These are phyloP conservation scores for Cladophialophora carrionii DNA, from an alignment of 2,329 filamentous ascomycete genomes.

Conservation along the genomic window DNA sequence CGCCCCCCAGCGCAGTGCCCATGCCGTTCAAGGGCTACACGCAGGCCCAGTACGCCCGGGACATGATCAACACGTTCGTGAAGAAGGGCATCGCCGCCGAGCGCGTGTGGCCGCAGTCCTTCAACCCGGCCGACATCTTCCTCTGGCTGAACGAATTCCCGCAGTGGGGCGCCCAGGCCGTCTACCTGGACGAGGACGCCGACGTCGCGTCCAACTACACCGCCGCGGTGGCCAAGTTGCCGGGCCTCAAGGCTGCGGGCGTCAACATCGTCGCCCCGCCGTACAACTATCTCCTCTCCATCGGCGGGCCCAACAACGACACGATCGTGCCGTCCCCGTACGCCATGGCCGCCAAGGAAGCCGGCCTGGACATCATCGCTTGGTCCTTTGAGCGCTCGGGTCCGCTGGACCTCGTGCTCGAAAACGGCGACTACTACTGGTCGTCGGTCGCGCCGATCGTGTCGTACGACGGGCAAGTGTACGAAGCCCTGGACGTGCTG, in stretches of 20 bases:
- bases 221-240: constrained; percentile 61
- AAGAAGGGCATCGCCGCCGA: constrained; percentile 56
- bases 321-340: constrained; percentile 66
- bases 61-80: constrained; percentile 65
- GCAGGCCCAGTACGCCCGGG: constrained; percentile 65
- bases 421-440: constrained; percentile 57
- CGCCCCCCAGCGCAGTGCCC: constrained; percentile 59
- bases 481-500: constrained; percentile 67
- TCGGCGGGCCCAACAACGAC: constrained; percentile 52
- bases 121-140: constrained; percentile 65
- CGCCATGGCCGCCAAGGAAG: constrained; percentile 62
- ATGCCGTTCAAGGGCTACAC: constrained; percentile 73
- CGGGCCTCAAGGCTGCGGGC: constrained; percentile 59
- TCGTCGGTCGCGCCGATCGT: constrained; percentile 57
- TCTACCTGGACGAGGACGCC: constrained; percentile 67
- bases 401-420: constrained; percentile 57
- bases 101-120: constrained; percentile 67
- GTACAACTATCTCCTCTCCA: constrained; percentile 63
- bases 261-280: constrained; percentile 67
- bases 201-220: constrained; percentile 57
- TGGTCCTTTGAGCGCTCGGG: constrained; percentile 71
- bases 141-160: constrained; percentile 69
- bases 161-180: constrained; percentile 63
- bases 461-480: constrained; percentile 68
- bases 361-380: constrained; percentile 66